phyloP scores from a whole-genome alignment of 805 yeast species.

The Kodamaea jinghongensis region DNA sequence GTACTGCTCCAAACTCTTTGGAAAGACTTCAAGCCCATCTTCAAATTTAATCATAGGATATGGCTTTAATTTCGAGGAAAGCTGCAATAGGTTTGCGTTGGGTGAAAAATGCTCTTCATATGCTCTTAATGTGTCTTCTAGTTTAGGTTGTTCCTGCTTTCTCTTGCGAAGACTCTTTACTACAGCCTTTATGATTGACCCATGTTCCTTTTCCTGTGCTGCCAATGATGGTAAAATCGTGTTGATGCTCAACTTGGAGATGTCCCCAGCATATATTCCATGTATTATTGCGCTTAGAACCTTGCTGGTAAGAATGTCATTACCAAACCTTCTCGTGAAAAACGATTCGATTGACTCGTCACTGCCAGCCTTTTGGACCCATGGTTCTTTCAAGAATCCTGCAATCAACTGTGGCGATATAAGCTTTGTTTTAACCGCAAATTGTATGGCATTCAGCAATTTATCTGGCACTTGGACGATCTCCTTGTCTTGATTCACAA shows the following conservation, averaged over 20 bases:
- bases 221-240: conserved; percentile 56
- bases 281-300: conserved; percentile 79
- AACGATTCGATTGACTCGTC: conserved; percentile 78
- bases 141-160: not conserved
- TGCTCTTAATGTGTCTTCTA: conserved; percentile 20
- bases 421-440: conserved; percentile 41
- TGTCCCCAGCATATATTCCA: conserved; percentile 85
- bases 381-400: conserved; percentile 53
- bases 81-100: conserved; percentile 32
- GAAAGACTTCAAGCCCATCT: conserved; percentile 56
- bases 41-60: conserved; percentile 62
- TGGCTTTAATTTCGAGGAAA: conserved; percentile 40
- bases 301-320: conserved; percentile 46
- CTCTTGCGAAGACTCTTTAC: conserved; percentile 18
- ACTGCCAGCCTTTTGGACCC: conserved; percentile 24
- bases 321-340: conserved; percentile 67
- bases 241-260: conserved; percentile 59
- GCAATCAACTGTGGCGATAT: conserved; percentile 39
- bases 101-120: conserved; percentile 44
- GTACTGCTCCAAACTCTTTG: conserved; percentile 39
- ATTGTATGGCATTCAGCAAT: conserved; percentile 23
- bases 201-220: conserved; percentile 55
- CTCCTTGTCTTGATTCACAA: conserved; percentile 46
- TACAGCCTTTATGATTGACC: conserved; percentile 53
- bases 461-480: conserved; percentile 57